phyloP scores from a whole-genome alignment of 306 rosid genomes.

The Cicer judaicum region DNA sequence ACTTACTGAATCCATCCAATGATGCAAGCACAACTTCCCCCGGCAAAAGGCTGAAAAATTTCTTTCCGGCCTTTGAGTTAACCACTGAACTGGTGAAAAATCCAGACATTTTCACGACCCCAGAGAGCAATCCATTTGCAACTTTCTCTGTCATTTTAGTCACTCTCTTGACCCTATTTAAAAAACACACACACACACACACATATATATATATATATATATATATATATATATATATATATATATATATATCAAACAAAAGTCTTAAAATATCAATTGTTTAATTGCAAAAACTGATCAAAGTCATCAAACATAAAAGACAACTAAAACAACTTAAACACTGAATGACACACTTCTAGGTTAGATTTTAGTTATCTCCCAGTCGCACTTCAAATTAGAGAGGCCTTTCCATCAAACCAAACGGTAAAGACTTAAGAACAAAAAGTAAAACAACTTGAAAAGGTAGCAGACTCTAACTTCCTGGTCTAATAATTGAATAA shows the following conservation, averaged over 20 bases:
- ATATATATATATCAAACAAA: constrained; percentile 34
- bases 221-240: too few species aligned
- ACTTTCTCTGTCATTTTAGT: constrained; percentile 91
- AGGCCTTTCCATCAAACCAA: not conserved
- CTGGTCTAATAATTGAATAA: not conserved
- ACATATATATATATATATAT: too few species aligned
- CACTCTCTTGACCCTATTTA: constrained; percentile 83
- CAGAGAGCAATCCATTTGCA: constrained; percentile 86
- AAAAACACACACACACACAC: too few species aligned
- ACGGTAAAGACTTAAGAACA: not conserved
- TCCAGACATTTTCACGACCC: constrained; percentile 84
- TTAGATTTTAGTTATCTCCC: not conserved
- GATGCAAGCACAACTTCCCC: constrained; percentile 93
- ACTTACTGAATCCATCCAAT: constrained; percentile 93
- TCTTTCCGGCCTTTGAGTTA: constrained; percentile 77
- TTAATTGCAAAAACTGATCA: constrained; percentile 1
- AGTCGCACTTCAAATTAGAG: not conserved
- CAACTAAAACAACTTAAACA: constrained; percentile 5
- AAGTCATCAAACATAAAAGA: constrained; percentile 24
- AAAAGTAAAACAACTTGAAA: not conserved
- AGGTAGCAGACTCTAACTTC: constrained; percentile 29
- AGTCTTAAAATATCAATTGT: constrained; percentile 17
- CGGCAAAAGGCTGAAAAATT: constrained; percentile 77
- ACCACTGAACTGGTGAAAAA: constrained; percentile 75
- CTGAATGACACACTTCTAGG: not conserved